These are phyloP conservation scores for Firmiana major DNA, from an alignment of 345 rosid species.

Conservation along the genomic window DNA sequence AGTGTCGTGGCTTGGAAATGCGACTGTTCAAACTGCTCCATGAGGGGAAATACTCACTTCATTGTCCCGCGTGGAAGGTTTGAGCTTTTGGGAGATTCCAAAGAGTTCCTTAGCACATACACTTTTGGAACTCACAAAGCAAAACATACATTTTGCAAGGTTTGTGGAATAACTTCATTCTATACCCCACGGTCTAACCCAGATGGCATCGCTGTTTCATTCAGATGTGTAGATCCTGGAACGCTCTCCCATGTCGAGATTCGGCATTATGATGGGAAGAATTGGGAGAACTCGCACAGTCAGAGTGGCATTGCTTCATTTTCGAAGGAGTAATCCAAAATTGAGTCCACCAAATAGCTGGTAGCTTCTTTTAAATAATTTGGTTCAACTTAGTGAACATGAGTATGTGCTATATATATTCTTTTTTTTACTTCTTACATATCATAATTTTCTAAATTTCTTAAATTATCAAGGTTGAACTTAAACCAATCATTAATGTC, in stretches of 20 bases:
- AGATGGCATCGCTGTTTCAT: conserved; percentile 63
- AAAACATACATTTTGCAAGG: conserved; percentile 81
- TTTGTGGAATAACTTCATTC: conserved; percentile 81
- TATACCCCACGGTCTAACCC: conserved; percentile 71
- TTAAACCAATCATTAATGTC: too few relatives aligned
- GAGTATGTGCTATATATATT: not conserved
- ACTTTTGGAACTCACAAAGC: conserved; percentile 76
- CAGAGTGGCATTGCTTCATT: conserved; percentile 44
- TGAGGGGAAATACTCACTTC: conserved; percentile 72
- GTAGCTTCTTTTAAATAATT: not conserved
- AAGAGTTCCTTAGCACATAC: conserved; percentile 58
- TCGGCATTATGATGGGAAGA: conserved; percentile 52
- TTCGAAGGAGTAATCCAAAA: conserved; percentile 29
- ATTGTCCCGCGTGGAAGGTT: conserved; percentile 54
- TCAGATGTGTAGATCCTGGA: conserved; percentile 60
- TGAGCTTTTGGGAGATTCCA: conserved; percentile 63
- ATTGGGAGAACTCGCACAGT: conserved; percentile 56
- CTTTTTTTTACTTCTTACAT: too few relatives aligned
- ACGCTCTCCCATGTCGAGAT: conserved; percentile 63
- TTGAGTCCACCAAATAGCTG: not conserved
- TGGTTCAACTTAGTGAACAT: not conserved
- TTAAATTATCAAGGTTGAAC: too few relatives aligned
- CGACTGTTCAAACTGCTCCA: conserved; percentile 71
- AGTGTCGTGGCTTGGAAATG: conserved; percentile 67
- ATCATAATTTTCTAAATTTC: too few relatives aligned